Base-by-base conservation (phyloP, 2,329 filamentous ascomycete species). In the Penicillium thymicola region DNA sequence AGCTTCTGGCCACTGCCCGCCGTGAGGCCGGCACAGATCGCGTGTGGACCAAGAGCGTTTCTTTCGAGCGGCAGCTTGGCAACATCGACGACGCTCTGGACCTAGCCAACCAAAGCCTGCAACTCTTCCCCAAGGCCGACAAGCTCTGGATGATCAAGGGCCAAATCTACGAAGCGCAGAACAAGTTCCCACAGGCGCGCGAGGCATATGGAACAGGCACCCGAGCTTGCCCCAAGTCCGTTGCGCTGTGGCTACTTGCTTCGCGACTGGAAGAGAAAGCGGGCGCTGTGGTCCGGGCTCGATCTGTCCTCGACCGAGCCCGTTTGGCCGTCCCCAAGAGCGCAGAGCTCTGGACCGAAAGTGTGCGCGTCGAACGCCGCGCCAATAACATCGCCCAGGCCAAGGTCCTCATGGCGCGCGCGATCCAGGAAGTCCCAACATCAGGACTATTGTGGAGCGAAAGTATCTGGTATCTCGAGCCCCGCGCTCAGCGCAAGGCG, bases 111-210 rank as follows among this genome's bases (percentile, higher is more conserved):
- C 88, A 95, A 70, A 94, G 89, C 1, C 79, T 99, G 36, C 88
- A 92, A 63, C 82, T 90, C 10, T 99, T 96, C 78, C 93, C 94
- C 0, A 84, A 86, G 43, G 85, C 89, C 13, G 83, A 90, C 51
- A 97, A 97, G 76, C 82, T 99, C 25, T 97, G 93, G 88, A 97
- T 97, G 89, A 90, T 96, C 79, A 99, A 99, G 76, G 94, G 95
- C 0, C 94, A 99, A 71, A 94, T 97, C 60, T 99, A 99, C 79
- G 89, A 97, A 70, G 83, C 87, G 42, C 82, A 92, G 45, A 87
- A 84, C 65, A 92, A 91, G 76, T 78, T 89, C 14, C 87, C 89
- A 0, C 89, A 94, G 74, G 94, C 94, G 3, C 86, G 94, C 45
- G 92, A 97, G 72, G 92, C 93, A 0, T 97, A 94, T 75, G 85